Evolutionary conservation across 306 rosid genomes (phyloP).

Genomic region (Comarum palustre): DNA sequence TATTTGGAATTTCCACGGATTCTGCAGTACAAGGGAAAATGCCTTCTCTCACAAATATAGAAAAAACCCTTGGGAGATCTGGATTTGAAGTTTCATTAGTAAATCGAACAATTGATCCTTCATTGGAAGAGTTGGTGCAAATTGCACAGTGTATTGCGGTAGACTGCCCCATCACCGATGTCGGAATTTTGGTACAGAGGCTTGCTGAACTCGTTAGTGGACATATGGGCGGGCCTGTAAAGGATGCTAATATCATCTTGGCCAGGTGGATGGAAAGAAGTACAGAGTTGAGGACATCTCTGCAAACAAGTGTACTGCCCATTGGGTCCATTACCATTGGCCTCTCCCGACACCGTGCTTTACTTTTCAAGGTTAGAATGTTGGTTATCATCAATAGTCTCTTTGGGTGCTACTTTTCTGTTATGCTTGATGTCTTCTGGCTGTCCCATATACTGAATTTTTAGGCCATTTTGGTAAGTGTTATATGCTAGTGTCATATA

Average conservation of each 20-base stretch:
- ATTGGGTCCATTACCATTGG: constrained; percentile 90
- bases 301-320: constrained; percentile 77
- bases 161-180: constrained; percentile 74
- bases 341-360: constrained; percentile 93
- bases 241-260: constrained; percentile 73
- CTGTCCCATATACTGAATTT: not conserved
- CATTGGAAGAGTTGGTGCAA: constrained; percentile 82
- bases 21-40: constrained; percentile 82
- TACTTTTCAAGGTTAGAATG: constrained; percentile 89
- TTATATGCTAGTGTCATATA: not conserved
- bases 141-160: constrained; percentile 80
- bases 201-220: constrained; percentile 84
- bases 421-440: constrained; percentile 24
- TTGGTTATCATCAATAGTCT: constrained; percentile 1
- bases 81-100: constrained; percentile 82
- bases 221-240: constrained; percentile 97
- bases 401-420: not conserved
- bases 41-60: constrained; percentile 76
- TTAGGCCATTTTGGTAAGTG: not conserved
- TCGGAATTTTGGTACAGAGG: constrained; percentile 71
- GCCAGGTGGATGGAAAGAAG: constrained; percentile 90
- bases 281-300: constrained; percentile 71
- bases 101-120: constrained; percentile 66
- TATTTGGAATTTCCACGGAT: constrained; percentile 57
- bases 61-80: constrained; percentile 61